Percentiles rank a stretch among this genome's conserved stretches.
Conservation (phyloP, 805 yeast species). For the Nakazawaea wickerhamii region DNA sequence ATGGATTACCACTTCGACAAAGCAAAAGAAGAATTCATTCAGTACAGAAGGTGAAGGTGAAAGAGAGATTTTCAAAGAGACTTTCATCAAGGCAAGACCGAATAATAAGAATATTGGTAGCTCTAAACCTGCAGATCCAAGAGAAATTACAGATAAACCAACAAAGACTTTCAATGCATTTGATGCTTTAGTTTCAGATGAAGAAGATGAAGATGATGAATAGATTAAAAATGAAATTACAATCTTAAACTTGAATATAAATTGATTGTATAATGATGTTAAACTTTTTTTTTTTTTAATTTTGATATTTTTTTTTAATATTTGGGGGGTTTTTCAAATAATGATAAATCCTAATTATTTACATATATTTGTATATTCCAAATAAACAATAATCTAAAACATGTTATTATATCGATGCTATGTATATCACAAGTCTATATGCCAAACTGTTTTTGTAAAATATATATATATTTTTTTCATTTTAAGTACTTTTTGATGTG, state of each 20-base stretch:
- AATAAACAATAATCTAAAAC: neutral
- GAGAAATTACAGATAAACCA: constrained; percentile 67
- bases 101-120: constrained; percentile 71
- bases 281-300: neutral
- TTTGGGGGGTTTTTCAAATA: neutral
- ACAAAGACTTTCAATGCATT: constrained; percentile 71
- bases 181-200: constrained; percentile 64
- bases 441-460: no score
- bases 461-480: no score
- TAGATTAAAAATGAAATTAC: neutral
- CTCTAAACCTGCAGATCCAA: constrained; percentile 66
- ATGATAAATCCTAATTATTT: no score
- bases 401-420: neutral
- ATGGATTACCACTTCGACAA: constrained; percentile 62
- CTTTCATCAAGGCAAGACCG: constrained; percentile 53
- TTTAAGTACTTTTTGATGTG: no score
- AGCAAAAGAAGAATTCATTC: constrained; percentile 35
- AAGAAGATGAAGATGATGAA: constrained; percentile 39
- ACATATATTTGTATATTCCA: no score
- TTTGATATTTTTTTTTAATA: neutral
- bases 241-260: neutral
- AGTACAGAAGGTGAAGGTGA: constrained; percentile 44
- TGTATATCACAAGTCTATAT: neutral
- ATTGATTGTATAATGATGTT: neutral
- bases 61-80: constrained; percentile 43